Evolutionary conservation across 768 basidiomycete species (phyloP).

Genomic region (Chalciporus piperatus): DNA sequence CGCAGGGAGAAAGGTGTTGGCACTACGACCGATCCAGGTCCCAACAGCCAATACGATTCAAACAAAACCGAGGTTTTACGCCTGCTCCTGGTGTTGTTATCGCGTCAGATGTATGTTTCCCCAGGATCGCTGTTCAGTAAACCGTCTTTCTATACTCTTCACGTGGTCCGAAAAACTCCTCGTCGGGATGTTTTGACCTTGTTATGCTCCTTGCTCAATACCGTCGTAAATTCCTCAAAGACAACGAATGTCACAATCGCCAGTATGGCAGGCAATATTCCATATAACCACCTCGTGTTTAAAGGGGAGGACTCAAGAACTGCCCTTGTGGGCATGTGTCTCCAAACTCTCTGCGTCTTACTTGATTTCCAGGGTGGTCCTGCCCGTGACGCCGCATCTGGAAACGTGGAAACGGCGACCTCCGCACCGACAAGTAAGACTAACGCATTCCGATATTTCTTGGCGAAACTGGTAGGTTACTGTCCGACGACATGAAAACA

Average conservation of each 20-base stretch:
- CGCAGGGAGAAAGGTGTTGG: conserved; percentile 93
- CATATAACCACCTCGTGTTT: conserved; percentile 87
- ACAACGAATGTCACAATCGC: conserved; percentile 53
- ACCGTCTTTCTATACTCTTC: conserved; percentile 73
- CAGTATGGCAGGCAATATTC: conserved; percentile 72
- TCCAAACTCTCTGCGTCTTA: conserved; percentile 75
- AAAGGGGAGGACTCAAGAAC: conserved; percentile 82
- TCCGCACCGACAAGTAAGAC: conserved; percentile 58
- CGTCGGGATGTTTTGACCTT: conserved; percentile 86
- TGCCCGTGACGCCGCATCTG: conserved; percentile 53
- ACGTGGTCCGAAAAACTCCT: conserved; percentile 72
- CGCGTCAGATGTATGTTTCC: conserved; percentile 85
- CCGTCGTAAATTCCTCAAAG: conserved; percentile 69
- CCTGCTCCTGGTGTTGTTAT: conserved; percentile 82
- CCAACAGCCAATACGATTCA: conserved; percentile 60
- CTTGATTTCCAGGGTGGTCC: conserved; percentile 80
- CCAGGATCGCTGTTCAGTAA: conserved; percentile 65
- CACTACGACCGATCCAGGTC: conserved; percentile 72
- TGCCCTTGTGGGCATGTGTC: conserved; percentile 66
- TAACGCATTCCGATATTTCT: conserved; percentile 90
- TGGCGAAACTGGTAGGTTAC: conserved; percentile 72
- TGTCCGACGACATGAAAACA: not conserved
- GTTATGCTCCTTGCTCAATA: conserved; percentile 91
- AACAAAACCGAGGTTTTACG: conserved; percentile 91
- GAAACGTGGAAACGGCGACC: conserved; percentile 41